phyloP scores from a whole-genome alignment of 768 basidiomycete genomes.

The Chalciporus pseudorubinellus region DNA sequence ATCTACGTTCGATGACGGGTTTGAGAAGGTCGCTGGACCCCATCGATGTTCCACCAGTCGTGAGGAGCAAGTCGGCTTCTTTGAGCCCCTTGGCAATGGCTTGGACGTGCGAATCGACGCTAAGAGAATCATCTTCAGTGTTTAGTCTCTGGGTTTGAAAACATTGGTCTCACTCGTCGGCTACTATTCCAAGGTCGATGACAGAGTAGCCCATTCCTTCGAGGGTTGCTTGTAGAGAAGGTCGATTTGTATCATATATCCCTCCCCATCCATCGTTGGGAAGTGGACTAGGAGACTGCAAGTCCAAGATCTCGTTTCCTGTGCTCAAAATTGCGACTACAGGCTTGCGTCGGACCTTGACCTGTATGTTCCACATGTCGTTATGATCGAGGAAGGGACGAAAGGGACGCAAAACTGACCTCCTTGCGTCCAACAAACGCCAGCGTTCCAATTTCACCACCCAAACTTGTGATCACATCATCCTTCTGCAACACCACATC shows the following conservation, averaged over 20 bases:
- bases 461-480: conserved; percentile 57
- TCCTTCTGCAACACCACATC: conserved; percentile 65
- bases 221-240: conserved; percentile 67
- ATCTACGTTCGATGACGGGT: conserved; percentile 79
- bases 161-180: conserved; percentile 55
- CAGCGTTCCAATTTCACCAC: conserved; percentile 83
- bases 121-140: conserved; percentile 23
- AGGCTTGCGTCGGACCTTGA: conserved; percentile 68
- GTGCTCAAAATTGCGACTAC: conserved; percentile 81
- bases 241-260: conserved; percentile 85
- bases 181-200: conserved; percentile 76
- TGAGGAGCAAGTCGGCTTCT: conserved; percentile 70
- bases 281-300: conserved; percentile 43
- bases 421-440: conserved; percentile 73
- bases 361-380: conserved; percentile 41
- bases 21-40: conserved; percentile 84
- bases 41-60: conserved; percentile 92
- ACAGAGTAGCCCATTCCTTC: conserved; percentile 74
- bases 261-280: conserved; percentile 56
- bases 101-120: conserved; percentile 54
- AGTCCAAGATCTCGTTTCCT: conserved; percentile 75
- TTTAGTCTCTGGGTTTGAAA: background rate
- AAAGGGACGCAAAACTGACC: conserved; percentile 42
- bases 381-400: background rate
- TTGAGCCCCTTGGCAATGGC: conserved; percentile 57